Evolutionary conservation across 805 yeast genomes (phyloP).

Genomic region (Saccharomycopsis amapae): DNA sequence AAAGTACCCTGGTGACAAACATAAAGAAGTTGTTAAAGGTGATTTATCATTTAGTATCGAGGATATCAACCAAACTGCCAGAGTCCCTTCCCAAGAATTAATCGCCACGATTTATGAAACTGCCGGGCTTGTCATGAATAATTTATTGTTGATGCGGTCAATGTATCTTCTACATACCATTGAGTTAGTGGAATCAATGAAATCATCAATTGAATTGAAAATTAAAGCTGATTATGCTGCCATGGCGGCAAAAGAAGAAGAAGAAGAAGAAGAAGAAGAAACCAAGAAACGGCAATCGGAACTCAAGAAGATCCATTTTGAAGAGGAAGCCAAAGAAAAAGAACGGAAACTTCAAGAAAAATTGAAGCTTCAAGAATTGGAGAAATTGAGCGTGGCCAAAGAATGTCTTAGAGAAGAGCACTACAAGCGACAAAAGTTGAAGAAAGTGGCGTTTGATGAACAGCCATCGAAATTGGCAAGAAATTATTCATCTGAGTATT

Average conservation of each 20-base stretch:
- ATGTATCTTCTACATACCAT: constrained; percentile 48
- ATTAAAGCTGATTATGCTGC: constrained; percentile 14
- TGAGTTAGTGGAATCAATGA: constrained; percentile 30
- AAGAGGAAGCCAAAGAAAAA: background rate
- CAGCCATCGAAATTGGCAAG: too few species aligned
- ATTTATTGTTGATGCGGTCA: constrained; percentile 53
- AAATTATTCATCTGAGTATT: too few species aligned
- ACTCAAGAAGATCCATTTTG: background rate
- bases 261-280: background rate
- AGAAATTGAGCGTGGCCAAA: constrained; percentile 8
- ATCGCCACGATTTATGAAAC: constrained; percentile 56
- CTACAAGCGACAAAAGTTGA: constrained; percentile 2
- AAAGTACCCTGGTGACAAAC: constrained; percentile 17
- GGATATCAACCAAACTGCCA: constrained; percentile 20
- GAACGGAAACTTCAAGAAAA: constrained; percentile 5
- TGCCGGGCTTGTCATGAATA: constrained; percentile 55
- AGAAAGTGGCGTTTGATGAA: background rate
- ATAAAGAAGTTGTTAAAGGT: constrained; percentile 1
- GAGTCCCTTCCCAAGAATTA: constrained; percentile 6
- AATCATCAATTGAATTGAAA: constrained; percentile 21
- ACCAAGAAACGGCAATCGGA: background rate
- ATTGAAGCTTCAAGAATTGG: background rate
- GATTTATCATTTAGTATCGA: constrained; percentile 22
- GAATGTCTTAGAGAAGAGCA: constrained; percentile 13
- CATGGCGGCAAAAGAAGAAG: constrained; percentile 2